Evolutionary conservation across 2,329 filamentous ascomycete species (phyloP).

Genomic region (Calonectria hawksworthii): DNA sequence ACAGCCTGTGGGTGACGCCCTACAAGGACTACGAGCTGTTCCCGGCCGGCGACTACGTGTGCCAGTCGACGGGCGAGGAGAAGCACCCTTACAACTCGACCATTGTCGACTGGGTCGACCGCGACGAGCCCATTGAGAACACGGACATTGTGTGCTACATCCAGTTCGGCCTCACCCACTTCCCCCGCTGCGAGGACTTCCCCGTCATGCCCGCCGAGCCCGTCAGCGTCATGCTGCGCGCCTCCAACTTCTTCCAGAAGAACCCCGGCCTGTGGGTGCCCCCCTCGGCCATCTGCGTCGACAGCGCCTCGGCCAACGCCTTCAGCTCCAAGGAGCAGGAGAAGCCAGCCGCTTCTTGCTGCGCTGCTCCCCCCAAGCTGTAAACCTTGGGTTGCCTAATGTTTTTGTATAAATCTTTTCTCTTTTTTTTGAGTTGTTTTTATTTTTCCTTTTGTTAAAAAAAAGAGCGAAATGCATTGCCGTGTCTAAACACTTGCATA

Average conservation of each 20-base stretch:
- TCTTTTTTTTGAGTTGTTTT: background rate
- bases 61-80: conserved; percentile 83
- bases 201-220: conserved; percentile 92
- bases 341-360: conserved; percentile 37
- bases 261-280: conserved; percentile 88
- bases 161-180: conserved; percentile 92
- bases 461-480: conserved; percentile 10
- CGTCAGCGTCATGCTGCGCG: conserved; percentile 83
- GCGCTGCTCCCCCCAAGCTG: conserved; percentile 30
- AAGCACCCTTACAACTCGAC: conserved; percentile 72
- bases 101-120: conserved; percentile 84
- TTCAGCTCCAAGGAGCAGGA: conserved; percentile 36
- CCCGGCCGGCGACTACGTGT: conserved; percentile 88
- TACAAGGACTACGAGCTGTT: conserved; percentile 87
- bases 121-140: conserved; percentile 79
- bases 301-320: conserved; percentile 38
- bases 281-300: conserved; percentile 58
- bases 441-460: background rate
- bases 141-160: conserved; percentile 93
- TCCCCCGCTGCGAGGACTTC: conserved; percentile 91
- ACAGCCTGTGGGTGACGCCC: conserved; percentile 51
- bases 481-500: conserved; percentile 13
- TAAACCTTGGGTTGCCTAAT: background rate
- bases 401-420: background rate
- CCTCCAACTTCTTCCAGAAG: conserved; percentile 84